Conservation (phyloP, 1,284 basidiomycete species). For the Phlebopus sp. region DNA sequence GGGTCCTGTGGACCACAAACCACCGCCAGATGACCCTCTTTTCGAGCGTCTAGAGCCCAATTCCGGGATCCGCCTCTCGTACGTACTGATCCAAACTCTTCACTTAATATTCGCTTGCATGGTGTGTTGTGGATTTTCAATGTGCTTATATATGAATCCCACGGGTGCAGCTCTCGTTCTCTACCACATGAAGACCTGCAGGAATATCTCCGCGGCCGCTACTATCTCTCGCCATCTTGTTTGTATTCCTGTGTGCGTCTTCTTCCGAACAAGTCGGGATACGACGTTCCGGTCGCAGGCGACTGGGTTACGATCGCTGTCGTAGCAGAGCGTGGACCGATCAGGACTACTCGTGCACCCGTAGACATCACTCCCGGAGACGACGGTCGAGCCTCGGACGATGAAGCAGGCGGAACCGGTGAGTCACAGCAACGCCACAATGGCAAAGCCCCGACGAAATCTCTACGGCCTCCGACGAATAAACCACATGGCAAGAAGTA, state of each 20-base stretch:
- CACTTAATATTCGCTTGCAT: slow-evolving; percentile 3
- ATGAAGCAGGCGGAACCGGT: slow-evolving; percentile 23
- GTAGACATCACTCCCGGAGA: slow-evolving; percentile 51
- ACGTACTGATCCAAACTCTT: slow-evolving; percentile 30
- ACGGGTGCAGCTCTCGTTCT: slow-evolving; percentile 57
- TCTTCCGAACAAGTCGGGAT: slow-evolving; percentile 74
- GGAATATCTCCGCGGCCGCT: slow-evolving; percentile 81
- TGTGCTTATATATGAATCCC: background rate
- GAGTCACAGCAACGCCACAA: slow-evolving; percentile 16
- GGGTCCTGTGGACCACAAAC: slow-evolving; percentile 71
- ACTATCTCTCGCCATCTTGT: slow-evolving; percentile 82
- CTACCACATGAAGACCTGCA: slow-evolving; percentile 77
- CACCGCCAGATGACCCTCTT: slow-evolving; percentile 63
- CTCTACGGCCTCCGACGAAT: slow-evolving; percentile 19
- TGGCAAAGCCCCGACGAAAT: slow-evolving; percentile 25
- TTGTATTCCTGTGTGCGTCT: slow-evolving; percentile 85
- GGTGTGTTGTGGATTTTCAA: background rate
- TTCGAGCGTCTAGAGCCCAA: slow-evolving; percentile 84
- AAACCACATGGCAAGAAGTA: slow-evolving; percentile 73
- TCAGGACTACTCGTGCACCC: slow-evolving; percentile 66
- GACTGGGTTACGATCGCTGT: slow-evolving; percentile 93
- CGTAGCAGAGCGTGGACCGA: slow-evolving; percentile 78
- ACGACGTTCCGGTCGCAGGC: slow-evolving; percentile 86
- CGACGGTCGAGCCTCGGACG: slow-evolving; percentile 35
- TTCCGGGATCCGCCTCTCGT: slow-evolving; percentile 84